Percentiles rank a stretch among this genome's conserved stretches.
phyloP scores from a whole-genome alignment of 495 filamentous ascomycete species.

The Staphylotrichum longicolle region DNA sequence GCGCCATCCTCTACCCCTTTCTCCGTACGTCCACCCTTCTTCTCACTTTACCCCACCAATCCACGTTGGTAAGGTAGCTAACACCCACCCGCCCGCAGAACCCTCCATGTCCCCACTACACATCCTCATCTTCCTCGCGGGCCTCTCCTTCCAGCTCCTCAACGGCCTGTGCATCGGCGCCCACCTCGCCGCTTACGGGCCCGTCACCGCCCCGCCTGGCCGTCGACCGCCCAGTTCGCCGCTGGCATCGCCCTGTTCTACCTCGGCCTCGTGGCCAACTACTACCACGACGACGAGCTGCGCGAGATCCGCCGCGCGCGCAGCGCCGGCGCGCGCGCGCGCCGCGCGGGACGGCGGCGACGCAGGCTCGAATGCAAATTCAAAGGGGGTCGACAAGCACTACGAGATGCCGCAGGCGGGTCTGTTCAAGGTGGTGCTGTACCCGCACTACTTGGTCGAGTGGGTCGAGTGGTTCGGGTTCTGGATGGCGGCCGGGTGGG shows the following conservation, averaged over 20 bases:
- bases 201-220: constrained; percentile 59
- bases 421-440: constrained; percentile 77
- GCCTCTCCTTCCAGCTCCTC: constrained; percentile 67
- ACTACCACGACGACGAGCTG: constrained; percentile 77
- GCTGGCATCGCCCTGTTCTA: constrained; percentile 51
- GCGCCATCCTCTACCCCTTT: constrained; percentile 54
- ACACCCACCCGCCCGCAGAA: constrained; percentile 37
- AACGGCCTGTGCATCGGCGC: constrained; percentile 75
- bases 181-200: constrained; percentile 78
- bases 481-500: constrained; percentile 63
- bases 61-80: too few relatives aligned
- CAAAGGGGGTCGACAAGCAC: constrained; percentile 65
- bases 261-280: constrained; percentile 73
- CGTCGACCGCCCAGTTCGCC: constrained; percentile 43
- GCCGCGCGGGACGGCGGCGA: constrained; percentile 33
- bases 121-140: constrained; percentile 57
- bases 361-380: constrained; percentile 39
- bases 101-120: constrained; percentile 91
- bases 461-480: constrained; percentile 96
- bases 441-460: constrained; percentile 90
- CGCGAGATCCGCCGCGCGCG: constrained; percentile 69
- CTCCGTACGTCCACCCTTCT: too few relatives aligned
- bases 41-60: too few relatives aligned
- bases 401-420: constrained; percentile 85
- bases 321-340: constrained; percentile 22